phyloP scores from a whole-genome alignment of 176 grass and related monocot genomes.

The Leersia perrieri region DNA sequence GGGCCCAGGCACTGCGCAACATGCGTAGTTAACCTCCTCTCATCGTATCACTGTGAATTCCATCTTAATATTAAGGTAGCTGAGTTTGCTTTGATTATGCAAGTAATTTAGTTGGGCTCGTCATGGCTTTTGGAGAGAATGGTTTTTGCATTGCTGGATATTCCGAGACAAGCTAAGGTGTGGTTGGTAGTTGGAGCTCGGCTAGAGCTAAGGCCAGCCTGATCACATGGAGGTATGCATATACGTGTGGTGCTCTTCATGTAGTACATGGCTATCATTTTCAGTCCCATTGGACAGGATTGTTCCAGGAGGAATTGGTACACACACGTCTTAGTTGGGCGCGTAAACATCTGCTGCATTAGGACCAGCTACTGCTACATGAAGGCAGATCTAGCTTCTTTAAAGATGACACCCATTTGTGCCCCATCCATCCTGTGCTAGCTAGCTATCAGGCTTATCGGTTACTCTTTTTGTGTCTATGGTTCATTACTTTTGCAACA shows the following conservation, averaged over 20 bases:
- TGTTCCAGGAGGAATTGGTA: not conserved
- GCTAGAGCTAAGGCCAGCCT: not conserved
- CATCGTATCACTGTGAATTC: not conserved
- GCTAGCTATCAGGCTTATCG: not conserved
- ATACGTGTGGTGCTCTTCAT: not conserved
- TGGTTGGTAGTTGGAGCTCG: not conserved
- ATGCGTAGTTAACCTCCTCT: not conserved
- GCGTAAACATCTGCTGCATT: constrained; percentile 2
- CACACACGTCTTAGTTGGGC: constrained; percentile 7
- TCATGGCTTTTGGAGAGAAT: not conserved
- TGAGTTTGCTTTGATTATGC: not conserved
- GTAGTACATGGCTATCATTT: constrained; percentile 3
- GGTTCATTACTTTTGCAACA: not conserved
- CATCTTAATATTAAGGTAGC: not conserved
- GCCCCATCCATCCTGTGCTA: not conserved
- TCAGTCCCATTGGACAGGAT: not conserved
- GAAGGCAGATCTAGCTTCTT: constrained; percentile 12
- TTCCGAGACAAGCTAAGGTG: not conserved
- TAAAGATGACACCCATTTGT: not conserved
- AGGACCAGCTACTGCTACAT: constrained; percentile 8
- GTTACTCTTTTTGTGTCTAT: not conserved
- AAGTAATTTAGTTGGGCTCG: not conserved
- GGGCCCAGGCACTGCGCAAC: not conserved
- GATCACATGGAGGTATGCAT: not conserved
- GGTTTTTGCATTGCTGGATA: not conserved